Conservation (phyloP, 2,329 filamentous ascomycete species). For the Colletotrichum sp. region DNA sequence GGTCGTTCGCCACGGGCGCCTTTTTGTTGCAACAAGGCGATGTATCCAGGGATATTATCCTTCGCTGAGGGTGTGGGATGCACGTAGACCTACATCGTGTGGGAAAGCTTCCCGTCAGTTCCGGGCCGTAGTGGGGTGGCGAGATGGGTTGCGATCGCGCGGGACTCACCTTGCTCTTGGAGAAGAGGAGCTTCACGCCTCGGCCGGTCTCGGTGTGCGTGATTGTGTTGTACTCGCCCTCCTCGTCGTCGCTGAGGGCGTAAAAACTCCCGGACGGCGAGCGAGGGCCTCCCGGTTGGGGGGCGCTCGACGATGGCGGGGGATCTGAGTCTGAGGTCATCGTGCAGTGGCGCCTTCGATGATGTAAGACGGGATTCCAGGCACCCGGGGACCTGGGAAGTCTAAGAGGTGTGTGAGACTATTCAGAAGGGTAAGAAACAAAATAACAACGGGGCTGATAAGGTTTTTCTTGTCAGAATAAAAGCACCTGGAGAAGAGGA, state of each 20-base stretch:
- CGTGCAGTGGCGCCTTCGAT: neutral
- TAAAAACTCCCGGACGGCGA: constrained; percentile 92
- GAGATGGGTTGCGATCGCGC: neutral
- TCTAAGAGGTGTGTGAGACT: neutral
- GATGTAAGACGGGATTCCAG: constrained; percentile 10
- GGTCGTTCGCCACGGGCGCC: constrained; percentile 46
- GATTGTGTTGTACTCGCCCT: constrained; percentile 94
- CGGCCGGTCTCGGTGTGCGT: constrained; percentile 76
- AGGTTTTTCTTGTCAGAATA: neutral
- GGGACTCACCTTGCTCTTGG: constrained; percentile 85
- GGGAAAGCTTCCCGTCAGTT: constrained; percentile 18
- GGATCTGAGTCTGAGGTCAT: constrained; percentile 24
- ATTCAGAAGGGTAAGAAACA: neutral
- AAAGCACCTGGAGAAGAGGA: neutral
- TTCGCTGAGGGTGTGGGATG: constrained; percentile 92
- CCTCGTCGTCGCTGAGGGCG: constrained; percentile 94
- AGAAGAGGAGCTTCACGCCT: constrained; percentile 92
- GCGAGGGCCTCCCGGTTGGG: constrained; percentile 42
- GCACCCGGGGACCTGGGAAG: neutral
- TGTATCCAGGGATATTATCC: constrained; percentile 94
- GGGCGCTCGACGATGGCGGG: constrained; percentile 14
- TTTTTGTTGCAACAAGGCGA: constrained; percentile 93
- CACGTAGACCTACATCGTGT: constrained; percentile 77
- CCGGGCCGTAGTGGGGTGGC: neutral
- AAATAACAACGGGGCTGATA: neutral